Percentiles rank a stretch among this genome's conserved stretches.
These are phyloP conservation scores for Rhodocollybia butyracea DNA, from an alignment of 768 basidiomycete species.

Conservation along the genomic window DNA sequence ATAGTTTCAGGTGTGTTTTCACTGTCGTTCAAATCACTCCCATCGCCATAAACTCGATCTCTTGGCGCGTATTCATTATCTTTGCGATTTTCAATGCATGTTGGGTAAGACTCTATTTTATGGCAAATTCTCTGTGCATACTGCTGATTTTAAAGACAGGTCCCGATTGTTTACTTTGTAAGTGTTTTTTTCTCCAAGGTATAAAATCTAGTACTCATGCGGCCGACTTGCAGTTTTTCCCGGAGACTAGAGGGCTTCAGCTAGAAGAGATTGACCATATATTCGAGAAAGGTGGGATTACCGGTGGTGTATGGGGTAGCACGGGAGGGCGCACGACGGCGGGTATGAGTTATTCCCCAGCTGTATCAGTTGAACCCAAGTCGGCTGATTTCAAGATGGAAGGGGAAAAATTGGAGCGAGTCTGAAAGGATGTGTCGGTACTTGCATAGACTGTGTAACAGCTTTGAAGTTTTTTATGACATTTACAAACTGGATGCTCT, in stretches of 20 bases:
- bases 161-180: constrained; percentile 28
- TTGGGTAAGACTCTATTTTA: no score
- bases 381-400: constrained; percentile 2
- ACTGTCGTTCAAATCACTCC: constrained; percentile 41
- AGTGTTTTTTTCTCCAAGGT: no score
- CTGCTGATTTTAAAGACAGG: no score
- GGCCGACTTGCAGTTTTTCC: constrained; percentile 26
- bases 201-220: constrained; percentile 5
- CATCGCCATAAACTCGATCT: constrained; percentile 38
- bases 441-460: neutral
- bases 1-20: constrained; percentile 27
- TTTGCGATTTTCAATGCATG: constrained; percentile 43
- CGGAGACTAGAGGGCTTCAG: constrained; percentile 34
- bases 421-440: neutral
- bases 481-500: neutral
- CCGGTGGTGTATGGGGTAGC: constrained; percentile 37
- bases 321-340: constrained; percentile 30
- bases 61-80: constrained; percentile 42
- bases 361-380: neutral
- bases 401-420: neutral
- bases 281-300: constrained; percentile 38
- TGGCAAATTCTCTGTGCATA: no score
- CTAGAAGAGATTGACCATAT: constrained; percentile 37
- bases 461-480: neutral
- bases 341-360: constrained; percentile 8